Conservation (phyloP, 2,329 filamentous ascomycete genomes). For the Colletotrichum navitas region DNA sequence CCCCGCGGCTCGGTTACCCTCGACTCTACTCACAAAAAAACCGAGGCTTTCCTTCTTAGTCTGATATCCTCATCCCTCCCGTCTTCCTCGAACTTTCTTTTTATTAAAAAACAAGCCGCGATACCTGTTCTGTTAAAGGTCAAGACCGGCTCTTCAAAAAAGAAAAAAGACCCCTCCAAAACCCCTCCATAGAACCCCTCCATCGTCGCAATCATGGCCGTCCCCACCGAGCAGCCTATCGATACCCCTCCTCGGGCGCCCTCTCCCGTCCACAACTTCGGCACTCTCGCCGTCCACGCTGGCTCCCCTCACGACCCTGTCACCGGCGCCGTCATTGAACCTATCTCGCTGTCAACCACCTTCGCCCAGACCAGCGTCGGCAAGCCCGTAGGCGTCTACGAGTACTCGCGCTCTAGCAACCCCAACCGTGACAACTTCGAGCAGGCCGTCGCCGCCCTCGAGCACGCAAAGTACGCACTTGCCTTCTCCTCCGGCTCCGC, state of each 20-base stretch:
- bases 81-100: background rate
- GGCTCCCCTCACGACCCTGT: slow-evolving; percentile 90
- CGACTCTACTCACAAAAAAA: slow-evolving; percentile 24
- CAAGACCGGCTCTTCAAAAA: background rate
- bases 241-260: slow-evolving; percentile 50
- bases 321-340: slow-evolving; percentile 95
- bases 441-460: slow-evolving; percentile 88
- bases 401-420: slow-evolving; percentile 94
- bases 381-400: slow-evolving; percentile 87
- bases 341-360: slow-evolving; percentile 96
- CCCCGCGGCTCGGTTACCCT: slow-evolving; percentile 38
- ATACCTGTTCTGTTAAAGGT: background rate
- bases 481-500: slow-evolving; percentile 96
- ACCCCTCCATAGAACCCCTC: slow-evolving; percentile 3
- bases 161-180: background rate
- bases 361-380: slow-evolving; percentile 93
- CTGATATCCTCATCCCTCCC: background rate
- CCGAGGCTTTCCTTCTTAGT: slow-evolving; percentile 6
- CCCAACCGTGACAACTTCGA: slow-evolving; percentile 98
- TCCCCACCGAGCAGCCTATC: slow-evolving; percentile 50
- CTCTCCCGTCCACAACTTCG: slow-evolving; percentile 84
- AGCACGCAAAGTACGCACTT: slow-evolving; percentile 91
- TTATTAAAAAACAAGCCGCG: background rate
- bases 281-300: slow-evolving; percentile 94
- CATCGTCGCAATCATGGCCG: slow-evolving; percentile 47